A percentile compares a stretch with the other conserved stretches of the same genome.
These are phyloP conservation scores for Fusarium miscanthi DNA, from an alignment of 2,329 filamentous ascomycete species.

Conservation along the genomic window DNA sequence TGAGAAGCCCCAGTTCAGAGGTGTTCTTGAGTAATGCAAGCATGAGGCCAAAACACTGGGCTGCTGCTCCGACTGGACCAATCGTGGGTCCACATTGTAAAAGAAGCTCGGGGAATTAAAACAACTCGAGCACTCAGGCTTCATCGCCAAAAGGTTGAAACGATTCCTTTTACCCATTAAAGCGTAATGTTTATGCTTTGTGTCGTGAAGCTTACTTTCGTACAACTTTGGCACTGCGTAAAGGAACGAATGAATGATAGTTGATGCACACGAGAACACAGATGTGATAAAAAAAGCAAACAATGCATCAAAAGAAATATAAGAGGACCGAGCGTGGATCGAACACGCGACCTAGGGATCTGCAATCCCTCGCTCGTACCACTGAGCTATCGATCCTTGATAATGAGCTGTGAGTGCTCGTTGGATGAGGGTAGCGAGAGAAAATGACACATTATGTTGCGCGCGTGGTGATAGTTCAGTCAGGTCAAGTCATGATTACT, in stretches of 20 bases:
- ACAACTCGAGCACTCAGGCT: accelerated
- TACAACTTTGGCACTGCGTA: accelerated
- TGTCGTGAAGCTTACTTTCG: accelerated
- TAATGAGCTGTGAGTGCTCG: no score
- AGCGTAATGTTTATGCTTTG: no score
- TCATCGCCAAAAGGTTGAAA: neutral
- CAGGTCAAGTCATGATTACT: no score
- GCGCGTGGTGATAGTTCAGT: accelerated
- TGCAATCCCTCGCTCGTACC: slow-evolving; percentile 41
- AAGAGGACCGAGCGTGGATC: slow-evolving; percentile 38
- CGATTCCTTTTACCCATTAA: no score
- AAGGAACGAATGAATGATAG: neutral
- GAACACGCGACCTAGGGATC: slow-evolving; percentile 42
- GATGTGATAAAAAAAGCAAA: no score
- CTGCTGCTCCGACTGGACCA: neutral
- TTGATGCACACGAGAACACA: no score
- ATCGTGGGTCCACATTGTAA: no score
- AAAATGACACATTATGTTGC: accelerated
- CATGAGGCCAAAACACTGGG: neutral
- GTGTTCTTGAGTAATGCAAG: accelerated
- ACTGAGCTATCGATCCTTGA: slow-evolving; percentile 39
- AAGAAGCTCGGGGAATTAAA: neutral
- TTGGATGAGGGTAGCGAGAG: accelerated
- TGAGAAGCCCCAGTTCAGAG: neutral
- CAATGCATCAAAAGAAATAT: no score